Evolutionary conservation across 2,329 filamentous ascomycete species (phyloP).

Genomic region (Periconia digitata): DNA sequence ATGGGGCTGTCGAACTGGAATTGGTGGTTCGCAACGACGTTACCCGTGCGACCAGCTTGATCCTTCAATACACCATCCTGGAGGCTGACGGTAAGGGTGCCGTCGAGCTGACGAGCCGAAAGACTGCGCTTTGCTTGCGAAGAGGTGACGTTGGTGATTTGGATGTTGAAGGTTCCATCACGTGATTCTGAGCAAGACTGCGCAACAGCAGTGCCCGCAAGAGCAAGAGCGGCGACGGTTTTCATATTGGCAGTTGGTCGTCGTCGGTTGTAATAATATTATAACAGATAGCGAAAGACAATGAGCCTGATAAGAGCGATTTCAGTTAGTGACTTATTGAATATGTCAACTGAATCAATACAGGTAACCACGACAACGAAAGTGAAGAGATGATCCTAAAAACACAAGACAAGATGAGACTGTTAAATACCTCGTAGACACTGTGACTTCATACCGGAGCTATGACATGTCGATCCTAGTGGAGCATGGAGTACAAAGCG

Average conservation of each 20-base stretch:
- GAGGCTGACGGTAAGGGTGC: constrained; percentile 63
- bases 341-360: constrained; percentile 5
- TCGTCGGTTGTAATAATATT: constrained; percentile 1
- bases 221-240: constrained; percentile 30
- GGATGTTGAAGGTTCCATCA: constrained; percentile 62
- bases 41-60: constrained; percentile 67
- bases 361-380: constrained; percentile 30
- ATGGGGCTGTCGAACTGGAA: constrained; percentile 44
- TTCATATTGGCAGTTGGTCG: constrained; percentile 28
- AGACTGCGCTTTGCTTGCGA: constrained; percentile 25
- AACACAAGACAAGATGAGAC: constrained; percentile 19
- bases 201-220: constrained; percentile 32
- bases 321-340: constrained; percentile 26
- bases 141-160: constrained; percentile 52
- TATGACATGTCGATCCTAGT: constrained; percentile 23
- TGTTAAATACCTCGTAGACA: constrained; percentile 28
- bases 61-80: constrained; percentile 67
- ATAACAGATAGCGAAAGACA: constrained; percentile 20
- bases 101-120: constrained; percentile 30
- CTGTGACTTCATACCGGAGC: constrained; percentile 20
- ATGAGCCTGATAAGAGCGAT: constrained; percentile 41
- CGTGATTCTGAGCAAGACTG: constrained; percentile 52
- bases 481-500: background rate
- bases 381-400: constrained; percentile 15
- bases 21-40: constrained; percentile 79